Percentiles rank a stretch among this genome's conserved stretches.
Evolutionary conservation across 108 stramenopile genomes (phyloP).

Genomic region (Cylindrotheca fusiformis): DNA sequence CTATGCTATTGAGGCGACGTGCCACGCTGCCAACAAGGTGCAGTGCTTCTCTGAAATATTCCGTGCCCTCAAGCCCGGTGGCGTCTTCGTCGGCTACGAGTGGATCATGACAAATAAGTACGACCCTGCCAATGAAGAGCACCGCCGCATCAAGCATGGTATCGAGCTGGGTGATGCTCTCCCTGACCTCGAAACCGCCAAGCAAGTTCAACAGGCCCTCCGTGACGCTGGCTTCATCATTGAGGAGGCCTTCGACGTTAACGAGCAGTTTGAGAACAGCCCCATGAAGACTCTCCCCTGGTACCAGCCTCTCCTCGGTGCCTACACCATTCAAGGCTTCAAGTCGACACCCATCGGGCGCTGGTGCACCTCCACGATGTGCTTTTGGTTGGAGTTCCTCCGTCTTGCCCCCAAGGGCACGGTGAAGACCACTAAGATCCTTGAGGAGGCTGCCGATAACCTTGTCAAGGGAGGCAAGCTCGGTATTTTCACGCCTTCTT

Average conservation of each 20-base stretch:
- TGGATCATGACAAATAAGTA: slow-evolving; percentile 92
- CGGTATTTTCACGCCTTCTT: slow-evolving; percentile 87
- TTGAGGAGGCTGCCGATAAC: slow-evolving; percentile 85
- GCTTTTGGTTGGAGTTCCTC: slow-evolving; percentile 55
- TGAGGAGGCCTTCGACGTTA: slow-evolving; percentile 70
- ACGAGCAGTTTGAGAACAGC: slow-evolving; percentile 44
- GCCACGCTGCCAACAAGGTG: slow-evolving; percentile 87
- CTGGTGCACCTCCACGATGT: slow-evolving; percentile 42
- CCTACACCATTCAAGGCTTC: slow-evolving; percentile 89
- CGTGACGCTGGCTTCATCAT: slow-evolving; percentile 77
- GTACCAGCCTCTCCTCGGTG: slow-evolving; percentile 74
- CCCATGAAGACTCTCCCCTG: slow-evolving; percentile 55
- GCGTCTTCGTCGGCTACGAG: slow-evolving; percentile 85
- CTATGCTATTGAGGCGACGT: slow-evolving; percentile 94
- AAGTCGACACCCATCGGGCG: slow-evolving; percentile 87
- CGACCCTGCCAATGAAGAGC: slow-evolving; percentile 60
- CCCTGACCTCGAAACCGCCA: slow-evolving; percentile 72
- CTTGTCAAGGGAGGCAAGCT: slow-evolving; percentile 64
- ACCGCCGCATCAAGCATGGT: slow-evolving; percentile 79
- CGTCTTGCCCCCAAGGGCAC: slow-evolving; percentile 82
- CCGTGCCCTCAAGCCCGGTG: slow-evolving; percentile 80
- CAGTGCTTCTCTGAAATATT: slow-evolving; percentile 75
- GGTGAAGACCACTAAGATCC: slow-evolving; percentile 75
- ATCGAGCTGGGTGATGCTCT: slow-evolving; percentile 90
- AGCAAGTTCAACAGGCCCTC: slow-evolving; percentile 64